Conservation (phyloP, 75 land plant genomes). For the Selaginella tamariscina region DNA sequence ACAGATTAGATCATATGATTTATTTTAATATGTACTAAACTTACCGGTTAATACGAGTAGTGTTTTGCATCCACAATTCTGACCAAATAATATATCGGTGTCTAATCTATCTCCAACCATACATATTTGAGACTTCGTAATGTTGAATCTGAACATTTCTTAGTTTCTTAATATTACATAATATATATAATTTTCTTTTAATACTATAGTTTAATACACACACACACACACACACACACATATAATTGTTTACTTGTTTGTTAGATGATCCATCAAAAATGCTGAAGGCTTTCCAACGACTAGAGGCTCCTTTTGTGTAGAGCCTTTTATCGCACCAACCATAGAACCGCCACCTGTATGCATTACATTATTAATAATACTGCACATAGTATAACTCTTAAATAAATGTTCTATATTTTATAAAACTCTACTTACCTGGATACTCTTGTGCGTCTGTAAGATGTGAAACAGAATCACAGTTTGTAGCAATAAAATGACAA, state of each 20-base stretch:
- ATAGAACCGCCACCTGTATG: conserved; percentile 91
- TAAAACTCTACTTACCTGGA: too few species aligned
- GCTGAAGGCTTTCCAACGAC: conserved; percentile 98
- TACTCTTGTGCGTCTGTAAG: conserved; percentile 87
- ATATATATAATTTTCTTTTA: too few species aligned
- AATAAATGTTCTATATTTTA: neutral
- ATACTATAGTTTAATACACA: too few species aligned
- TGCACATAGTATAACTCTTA: neutral
- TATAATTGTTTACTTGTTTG: conserved; percentile 46
- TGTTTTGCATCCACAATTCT: conserved; percentile 80
- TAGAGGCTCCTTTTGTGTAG: conserved; percentile 71
- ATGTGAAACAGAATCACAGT: conserved; percentile 83
- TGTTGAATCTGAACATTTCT: conserved; percentile 37
- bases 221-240: neutral
- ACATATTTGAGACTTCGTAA: conserved; percentile 65
- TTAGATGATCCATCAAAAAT: conserved; percentile 71
- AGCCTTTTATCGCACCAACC: conserved; percentile 81
- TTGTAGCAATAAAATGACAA: conserved; percentile 92
- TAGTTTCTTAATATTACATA: neutral
- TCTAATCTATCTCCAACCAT: conserved; percentile 98
- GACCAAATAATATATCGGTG: conserved; percentile 91
- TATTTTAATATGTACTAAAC: neutral
- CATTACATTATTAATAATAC: too few species aligned
- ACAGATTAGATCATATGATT: too few species aligned
- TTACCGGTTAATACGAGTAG: conserved; percentile 96